These are phyloP conservation scores for Pleurotus citrinopileatus DNA, from an alignment of 768 basidiomycete species.

Conservation along the genomic window DNA sequence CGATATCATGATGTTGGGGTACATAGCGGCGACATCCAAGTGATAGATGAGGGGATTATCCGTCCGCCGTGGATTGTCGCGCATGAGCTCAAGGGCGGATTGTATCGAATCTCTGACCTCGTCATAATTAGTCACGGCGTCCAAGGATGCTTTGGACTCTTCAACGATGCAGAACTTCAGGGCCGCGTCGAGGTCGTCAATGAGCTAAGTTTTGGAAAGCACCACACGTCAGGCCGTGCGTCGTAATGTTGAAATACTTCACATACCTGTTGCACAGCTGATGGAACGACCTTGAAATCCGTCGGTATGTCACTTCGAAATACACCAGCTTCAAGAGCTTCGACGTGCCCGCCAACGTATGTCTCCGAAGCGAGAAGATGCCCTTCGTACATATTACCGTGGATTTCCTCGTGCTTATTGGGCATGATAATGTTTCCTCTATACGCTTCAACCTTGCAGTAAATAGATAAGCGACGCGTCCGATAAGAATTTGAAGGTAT, in stretches of 20 bases:
- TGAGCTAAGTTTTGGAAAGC: constrained; percentile 75
- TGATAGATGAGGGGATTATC: constrained; percentile 98
- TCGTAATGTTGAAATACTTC: background rate
- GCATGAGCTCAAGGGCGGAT: constrained; percentile 79
- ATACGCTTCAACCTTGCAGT: constrained; percentile 98
- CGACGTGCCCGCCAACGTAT: constrained; percentile 98
- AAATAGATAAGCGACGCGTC: background rate
- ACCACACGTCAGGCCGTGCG: constrained; percentile 4
- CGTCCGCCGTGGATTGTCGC: constrained; percentile 83
- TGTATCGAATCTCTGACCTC: constrained; percentile 83
- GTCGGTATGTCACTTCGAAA: constrained; percentile 94
- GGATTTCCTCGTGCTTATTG: constrained; percentile 90
- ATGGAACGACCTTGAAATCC: constrained; percentile 92
- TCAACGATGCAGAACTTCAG: constrained; percentile 84
- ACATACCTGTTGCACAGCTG: constrained; percentile 76
- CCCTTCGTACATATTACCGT: constrained; percentile 91
- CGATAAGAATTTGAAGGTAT: background rate
- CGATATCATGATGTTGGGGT: constrained; percentile 99
- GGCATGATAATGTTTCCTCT: constrained; percentile 94
- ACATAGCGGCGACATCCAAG: constrained; percentile 99
- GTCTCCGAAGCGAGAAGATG: constrained; percentile 97
- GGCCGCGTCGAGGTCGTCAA: constrained; percentile 91
- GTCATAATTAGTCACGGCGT: constrained; percentile 91
- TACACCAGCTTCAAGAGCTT: constrained; percentile 96
- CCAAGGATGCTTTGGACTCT: constrained; percentile 77